Conservation (phyloP, 768 basidiomycete genomes). For the Leccinum pellstonianum region DNA sequence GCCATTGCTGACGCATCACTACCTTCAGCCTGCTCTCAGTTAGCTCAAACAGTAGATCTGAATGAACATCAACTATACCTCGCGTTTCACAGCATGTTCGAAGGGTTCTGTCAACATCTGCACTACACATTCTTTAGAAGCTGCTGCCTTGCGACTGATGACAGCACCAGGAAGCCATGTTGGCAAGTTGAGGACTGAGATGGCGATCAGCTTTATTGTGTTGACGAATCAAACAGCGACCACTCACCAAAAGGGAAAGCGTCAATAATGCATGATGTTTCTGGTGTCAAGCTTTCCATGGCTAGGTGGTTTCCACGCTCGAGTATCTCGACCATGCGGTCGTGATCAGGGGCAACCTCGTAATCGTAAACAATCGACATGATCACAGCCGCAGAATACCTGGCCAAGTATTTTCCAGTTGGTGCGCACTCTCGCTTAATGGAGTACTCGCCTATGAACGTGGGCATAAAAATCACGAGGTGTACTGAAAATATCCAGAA, state of each 20-base stretch:
- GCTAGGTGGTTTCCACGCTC: slow-evolving; percentile 31
- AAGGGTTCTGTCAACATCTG: slow-evolving; percentile 21
- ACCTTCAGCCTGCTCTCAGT: slow-evolving; percentile 11
- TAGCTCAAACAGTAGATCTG: background rate
- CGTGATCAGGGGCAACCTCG: slow-evolving; percentile 34
- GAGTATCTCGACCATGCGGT: slow-evolving; percentile 38
- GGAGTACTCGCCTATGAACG: slow-evolving; percentile 9
- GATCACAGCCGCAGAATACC: slow-evolving; percentile 37
- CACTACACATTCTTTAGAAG: slow-evolving; percentile 6
- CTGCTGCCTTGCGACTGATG: slow-evolving; percentile 27
- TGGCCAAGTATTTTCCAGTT: slow-evolving; percentile 4
- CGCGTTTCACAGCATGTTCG: slow-evolving; percentile 14
- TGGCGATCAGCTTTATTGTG: background rate
- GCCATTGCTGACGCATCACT: slow-evolving; percentile 15
- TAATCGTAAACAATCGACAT: slow-evolving; percentile 43
- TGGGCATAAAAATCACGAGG: slow-evolving; percentile 9
- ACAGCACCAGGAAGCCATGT: slow-evolving; percentile 24
- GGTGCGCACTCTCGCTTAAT: background rate
- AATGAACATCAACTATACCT: slow-evolving; percentile 8
- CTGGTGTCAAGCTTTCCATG: slow-evolving; percentile 17
- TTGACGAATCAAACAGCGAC: background rate
- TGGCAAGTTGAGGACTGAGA: slow-evolving; percentile 23
- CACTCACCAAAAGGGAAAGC: slow-evolving; percentile 26
- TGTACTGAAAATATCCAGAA: slow-evolving; percentile 12
- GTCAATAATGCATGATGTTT: slow-evolving; percentile 13